A percentile compares a stretch with the other conserved stretches of the same genome.
These are phyloP conservation scores for Daedaleopsis nitida DNA, from an alignment of 768 basidiomycete genomes.

Conservation along the genomic window DNA sequence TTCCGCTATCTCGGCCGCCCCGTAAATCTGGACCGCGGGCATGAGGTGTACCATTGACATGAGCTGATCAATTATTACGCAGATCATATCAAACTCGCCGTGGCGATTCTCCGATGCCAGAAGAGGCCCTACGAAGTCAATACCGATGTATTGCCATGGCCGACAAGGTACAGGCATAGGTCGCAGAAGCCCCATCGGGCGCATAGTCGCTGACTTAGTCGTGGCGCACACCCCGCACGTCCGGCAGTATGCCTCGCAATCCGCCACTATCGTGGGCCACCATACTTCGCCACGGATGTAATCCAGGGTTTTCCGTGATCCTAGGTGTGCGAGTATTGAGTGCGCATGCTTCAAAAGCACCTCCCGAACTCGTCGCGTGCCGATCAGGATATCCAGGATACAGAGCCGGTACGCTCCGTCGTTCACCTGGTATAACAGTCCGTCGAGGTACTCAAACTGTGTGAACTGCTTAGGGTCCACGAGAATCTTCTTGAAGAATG, in stretches of 20 bases:
- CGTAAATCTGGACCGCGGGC: conserved; percentile 30
- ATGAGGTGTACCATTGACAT: conserved; percentile 31
- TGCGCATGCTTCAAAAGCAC: conserved; percentile 39
- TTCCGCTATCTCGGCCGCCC: conserved; percentile 36
- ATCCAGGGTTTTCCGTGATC: conserved; percentile 34
- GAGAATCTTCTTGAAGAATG: conserved; percentile 32
- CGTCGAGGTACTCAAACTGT: conserved; percentile 30
- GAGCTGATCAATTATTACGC: conserved; percentile 26
- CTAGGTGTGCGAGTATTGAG: conserved; percentile 40
- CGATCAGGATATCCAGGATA: conserved; percentile 29
- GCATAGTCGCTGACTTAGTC: conserved; percentile 18
- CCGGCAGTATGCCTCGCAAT: conserved; percentile 29
- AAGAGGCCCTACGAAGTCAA: conserved; percentile 30
- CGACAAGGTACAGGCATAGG: conserved; percentile 22
- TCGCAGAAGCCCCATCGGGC: conserved; percentile 25
- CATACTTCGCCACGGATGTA: conserved; percentile 37
- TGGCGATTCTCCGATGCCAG: conserved; percentile 25
- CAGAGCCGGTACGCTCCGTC: not conserved
- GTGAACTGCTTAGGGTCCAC: conserved; percentile 24
- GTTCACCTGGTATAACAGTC: conserved; percentile 22
- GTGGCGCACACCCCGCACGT: conserved; percentile 22
- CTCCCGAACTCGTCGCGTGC: conserved; percentile 27
- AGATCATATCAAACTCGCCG: conserved; percentile 28
- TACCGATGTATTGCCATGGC: conserved; percentile 30
- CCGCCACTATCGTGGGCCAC: conserved; percentile 38